These are phyloP conservation scores for Beta lomatogona DNA, from an alignment of 179 eudicot species.

Conservation along the genomic window DNA sequence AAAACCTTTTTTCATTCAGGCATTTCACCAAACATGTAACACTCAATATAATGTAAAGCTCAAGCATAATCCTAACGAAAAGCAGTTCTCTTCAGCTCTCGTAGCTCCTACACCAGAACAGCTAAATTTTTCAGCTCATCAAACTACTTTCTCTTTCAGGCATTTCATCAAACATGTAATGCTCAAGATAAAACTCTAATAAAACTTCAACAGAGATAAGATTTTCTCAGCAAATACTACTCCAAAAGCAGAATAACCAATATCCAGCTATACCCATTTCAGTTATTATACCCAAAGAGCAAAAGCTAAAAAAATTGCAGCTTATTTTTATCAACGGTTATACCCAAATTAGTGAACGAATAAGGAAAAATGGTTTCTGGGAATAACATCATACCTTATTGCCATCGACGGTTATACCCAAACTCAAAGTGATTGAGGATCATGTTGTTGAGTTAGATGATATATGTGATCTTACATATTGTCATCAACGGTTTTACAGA, in stretches of 20 bases:
- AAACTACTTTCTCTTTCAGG: constrained; percentile 1
- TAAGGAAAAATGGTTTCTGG: neutral
- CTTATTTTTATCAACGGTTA: no score
- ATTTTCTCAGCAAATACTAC: neutral
- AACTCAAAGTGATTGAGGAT: neutral
- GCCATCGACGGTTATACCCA: no score
- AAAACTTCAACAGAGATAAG: neutral
- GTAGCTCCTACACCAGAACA: neutral
- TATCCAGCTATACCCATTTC: neutral
- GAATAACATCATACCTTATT: neutral
- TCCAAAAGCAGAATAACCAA: neutral
- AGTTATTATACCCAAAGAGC: neutral
- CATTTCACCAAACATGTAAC: constrained; percentile 25
- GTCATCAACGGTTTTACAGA: neutral
- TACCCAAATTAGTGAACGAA: neutral
- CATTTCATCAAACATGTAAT: constrained; percentile 2
- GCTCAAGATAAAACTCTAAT: neutral
- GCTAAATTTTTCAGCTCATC: neutral
- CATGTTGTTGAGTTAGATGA: neutral
- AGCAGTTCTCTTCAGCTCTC: neutral
- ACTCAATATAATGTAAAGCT: neutral
- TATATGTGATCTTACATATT: neutral
- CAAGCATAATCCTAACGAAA: neutral
- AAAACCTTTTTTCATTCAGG: constrained; percentile 6
- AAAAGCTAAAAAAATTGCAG: neutral